Base-by-base conservation (phyloP, 1,139 yeast species). In the Zygoascus hellenicus region DNA sequence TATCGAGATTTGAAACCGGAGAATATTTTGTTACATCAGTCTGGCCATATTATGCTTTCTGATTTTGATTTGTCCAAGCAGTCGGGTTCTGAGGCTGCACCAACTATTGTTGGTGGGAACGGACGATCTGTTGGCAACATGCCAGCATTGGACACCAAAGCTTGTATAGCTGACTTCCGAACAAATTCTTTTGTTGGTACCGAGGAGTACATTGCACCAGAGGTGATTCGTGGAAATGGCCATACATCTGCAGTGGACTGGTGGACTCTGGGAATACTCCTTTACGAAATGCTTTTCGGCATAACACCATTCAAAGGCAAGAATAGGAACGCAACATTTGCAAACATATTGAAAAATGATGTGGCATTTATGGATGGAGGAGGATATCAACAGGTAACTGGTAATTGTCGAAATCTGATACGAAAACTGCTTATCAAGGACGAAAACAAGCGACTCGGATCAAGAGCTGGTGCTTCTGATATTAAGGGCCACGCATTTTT, bases 141-240 rank as follows among this genome's bases (percentile, higher is more conserved):
- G 51, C 70, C 70, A 1, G 74, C 76, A 1, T 62, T 92, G 26
- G 98, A 92, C 64, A 92, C 98, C 1, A 89, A 87, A 60, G 88
- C 95, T 1, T 90, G 97, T 59, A 88, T 89, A 48, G 96, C 94
- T 58, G 96, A 96, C 22, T 92, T 92, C 67, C 74, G 97, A 59
- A 92, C 98, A 2, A 94, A 92, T 63, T 89, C 97, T 1, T 92
- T 92, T 72, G 98, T 92, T 28, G 98, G 98, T 1, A 92, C 98
- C 0, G 98, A 92, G 61, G 98, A 92, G 63, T 92, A 92, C 63
- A 89, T 92, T 59, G 98, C 98, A 0, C 98, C 98, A 0, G 98
- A 92, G 63, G 98, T 92, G 9, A 92, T 92, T 50, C 74, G 95
- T 60, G 97, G 98, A 2, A 87, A 90, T 56, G 98, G 98, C 1